phyloP scores from a whole-genome alignment of 2,329 filamentous ascomycete species.

The Botrytis galanthina region DNA sequence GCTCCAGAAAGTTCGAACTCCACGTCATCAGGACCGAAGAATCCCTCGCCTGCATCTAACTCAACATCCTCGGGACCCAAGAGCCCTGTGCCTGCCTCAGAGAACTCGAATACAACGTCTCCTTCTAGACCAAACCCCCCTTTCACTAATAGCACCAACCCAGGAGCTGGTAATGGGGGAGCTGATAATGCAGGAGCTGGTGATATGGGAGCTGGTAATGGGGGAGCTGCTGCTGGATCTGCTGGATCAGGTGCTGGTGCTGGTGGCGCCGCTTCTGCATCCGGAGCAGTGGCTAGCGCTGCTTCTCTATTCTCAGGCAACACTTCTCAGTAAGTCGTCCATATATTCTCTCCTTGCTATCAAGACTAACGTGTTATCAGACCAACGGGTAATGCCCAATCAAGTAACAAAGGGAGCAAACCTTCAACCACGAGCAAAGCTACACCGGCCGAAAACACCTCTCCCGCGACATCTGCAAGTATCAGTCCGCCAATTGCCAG shows the following conservation, averaged over 20 bases:
- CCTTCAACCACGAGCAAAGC: constrained; percentile 12
- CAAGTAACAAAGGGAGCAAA: constrained; percentile 9
- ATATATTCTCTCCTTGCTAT: background rate
- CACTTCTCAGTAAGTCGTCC: constrained; percentile 2
- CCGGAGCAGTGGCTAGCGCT: constrained; percentile 13
- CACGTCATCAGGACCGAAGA: background rate
- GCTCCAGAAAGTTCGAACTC: background rate
- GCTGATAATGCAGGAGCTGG: background rate
- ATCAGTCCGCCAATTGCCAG: constrained; percentile 18
- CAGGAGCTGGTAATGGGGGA: background rate
- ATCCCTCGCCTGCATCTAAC: background rate
- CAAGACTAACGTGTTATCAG: background rate
- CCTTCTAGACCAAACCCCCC: constrained; percentile 12
- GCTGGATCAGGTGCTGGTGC: background rate
- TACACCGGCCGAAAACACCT: constrained; percentile 10
- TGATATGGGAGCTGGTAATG: background rate
- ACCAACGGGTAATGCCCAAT: constrained; percentile 11
- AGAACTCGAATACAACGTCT: background rate
- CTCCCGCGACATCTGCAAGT: constrained; percentile 2
- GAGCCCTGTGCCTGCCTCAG: background rate
- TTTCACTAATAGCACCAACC: constrained; percentile 7
- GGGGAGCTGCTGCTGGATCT: background rate
- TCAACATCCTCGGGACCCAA: background rate
- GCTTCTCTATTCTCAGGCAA: constrained; percentile 14
- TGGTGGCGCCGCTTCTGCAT: constrained; percentile 1